A percentile compares a stretch with the other conserved stretches of the same genome.
Conservation (phyloP, 2,329 filamentous ascomycete genomes). For the Colletotrichum theobromicola region DNA sequence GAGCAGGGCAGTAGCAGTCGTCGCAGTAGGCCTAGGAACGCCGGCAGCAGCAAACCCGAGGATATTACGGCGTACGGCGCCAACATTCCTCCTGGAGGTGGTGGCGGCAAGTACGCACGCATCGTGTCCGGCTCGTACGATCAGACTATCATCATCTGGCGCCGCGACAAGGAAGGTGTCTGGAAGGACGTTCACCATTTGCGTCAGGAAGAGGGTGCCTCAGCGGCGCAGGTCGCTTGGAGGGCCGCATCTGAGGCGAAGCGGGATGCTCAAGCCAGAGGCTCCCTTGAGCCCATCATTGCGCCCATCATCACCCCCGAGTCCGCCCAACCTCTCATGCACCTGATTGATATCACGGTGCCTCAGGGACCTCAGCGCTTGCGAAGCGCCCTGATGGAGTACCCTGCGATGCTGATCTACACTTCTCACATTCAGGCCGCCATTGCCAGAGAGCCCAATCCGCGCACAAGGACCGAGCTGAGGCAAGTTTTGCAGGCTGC, state of each 20-base stretch:
- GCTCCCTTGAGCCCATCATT: slow-evolving; percentile 33
- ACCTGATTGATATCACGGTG: slow-evolving; percentile 59
- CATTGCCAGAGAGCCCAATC: slow-evolving; percentile 57
- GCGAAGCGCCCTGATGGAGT: slow-evolving; percentile 47
- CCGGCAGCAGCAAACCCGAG: slow-evolving; percentile 76
- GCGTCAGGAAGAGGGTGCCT: slow-evolving; percentile 73
- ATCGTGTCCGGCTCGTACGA: slow-evolving; percentile 98
- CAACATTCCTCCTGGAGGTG: slow-evolving; percentile 88
- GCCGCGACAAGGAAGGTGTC: slow-evolving; percentile 80
- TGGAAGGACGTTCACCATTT: slow-evolving; percentile 83
- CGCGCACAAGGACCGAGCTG: slow-evolving; percentile 52
- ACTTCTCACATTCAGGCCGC: slow-evolving; percentile 53
- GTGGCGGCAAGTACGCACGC: slow-evolving; percentile 86
- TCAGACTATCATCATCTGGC: slow-evolving; percentile 95
- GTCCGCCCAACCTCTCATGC: slow-evolving; percentile 48
- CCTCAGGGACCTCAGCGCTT: slow-evolving; percentile 54
- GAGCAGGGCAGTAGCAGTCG: slow-evolving; percentile 28
- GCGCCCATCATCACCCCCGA: slow-evolving; percentile 34
- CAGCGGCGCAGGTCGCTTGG: slow-evolving; percentile 43
- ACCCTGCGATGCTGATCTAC: slow-evolving; percentile 54
- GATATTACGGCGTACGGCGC: slow-evolving; percentile 83
- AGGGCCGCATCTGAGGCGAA: slow-evolving; percentile 8
- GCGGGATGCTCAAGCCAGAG: not conserved
- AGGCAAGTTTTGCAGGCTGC: slow-evolving; percentile 54
- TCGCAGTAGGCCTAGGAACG: slow-evolving; percentile 57